These are phyloP conservation scores for Suaeda aralocaspica DNA, from an alignment of 148 eudicot species.

Conservation along the genomic window DNA sequence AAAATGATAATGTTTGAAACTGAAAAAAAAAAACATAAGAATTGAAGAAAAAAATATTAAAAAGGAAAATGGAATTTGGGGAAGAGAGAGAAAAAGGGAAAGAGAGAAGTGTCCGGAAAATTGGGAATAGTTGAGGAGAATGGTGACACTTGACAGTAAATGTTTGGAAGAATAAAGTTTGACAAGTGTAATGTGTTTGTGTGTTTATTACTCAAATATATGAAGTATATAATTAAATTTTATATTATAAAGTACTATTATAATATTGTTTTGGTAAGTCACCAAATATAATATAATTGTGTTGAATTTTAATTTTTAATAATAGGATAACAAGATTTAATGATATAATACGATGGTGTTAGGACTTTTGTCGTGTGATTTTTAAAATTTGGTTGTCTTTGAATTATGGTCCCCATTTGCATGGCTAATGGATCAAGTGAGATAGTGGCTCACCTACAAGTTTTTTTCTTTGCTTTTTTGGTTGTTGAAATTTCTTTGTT, in stretches of 20 bases:
- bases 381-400: background rate
- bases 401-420: background rate
- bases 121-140: constrained; percentile 16
- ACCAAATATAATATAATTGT: too few relatives aligned
- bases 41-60: background rate
- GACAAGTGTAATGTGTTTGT: constrained; percentile 10
- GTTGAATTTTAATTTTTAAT: too few relatives aligned
- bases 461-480: background rate
- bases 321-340: too few relatives aligned
- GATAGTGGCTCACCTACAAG: background rate
- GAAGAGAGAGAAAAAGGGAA: constrained; percentile 7
- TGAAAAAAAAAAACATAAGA: background rate
- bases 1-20: constrained; percentile 9
- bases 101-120: constrained; percentile 24
- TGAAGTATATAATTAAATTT: background rate
- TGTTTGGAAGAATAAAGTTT: constrained; percentile 8
- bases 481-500: background rate
- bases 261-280: too few relatives aligned
- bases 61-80: background rate
- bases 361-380: background rate
- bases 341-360: background rate
- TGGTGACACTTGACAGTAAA: constrained; percentile 22
- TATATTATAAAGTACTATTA: background rate
- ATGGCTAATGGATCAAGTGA: too few relatives aligned
- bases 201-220: too few relatives aligned